Percentiles rank a stretch among this genome's conserved stretches.
phyloP scores from a whole-genome alignment of 257 asterid genomes.

The Rhazya stricta region DNA sequence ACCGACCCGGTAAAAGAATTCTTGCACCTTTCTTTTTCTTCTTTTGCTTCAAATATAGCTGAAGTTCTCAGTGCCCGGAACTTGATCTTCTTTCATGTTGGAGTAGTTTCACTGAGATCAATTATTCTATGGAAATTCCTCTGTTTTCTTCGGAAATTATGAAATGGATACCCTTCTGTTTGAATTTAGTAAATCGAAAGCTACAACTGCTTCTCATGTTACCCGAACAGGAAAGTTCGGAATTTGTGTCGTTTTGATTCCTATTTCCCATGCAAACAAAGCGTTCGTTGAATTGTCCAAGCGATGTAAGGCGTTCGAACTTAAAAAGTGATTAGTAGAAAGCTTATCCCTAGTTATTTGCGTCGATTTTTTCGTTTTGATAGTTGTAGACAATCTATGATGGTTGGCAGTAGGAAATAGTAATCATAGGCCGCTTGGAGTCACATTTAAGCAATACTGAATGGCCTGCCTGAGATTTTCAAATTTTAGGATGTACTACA shows the following conservation, averaged over 20 bases:
- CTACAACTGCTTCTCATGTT: background rate
- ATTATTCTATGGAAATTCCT: background rate
- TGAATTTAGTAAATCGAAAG: background rate
- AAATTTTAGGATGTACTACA: background rate
- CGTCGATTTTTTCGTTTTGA: background rate
- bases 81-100: background rate
- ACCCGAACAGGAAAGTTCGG: background rate
- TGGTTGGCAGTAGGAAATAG: background rate
- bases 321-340: background rate
- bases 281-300: conserved; percentile 13
- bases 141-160: background rate
- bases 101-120: background rate
- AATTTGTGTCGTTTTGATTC: background rate
- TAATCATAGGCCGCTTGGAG: background rate
- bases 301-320: background rate
- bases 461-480: background rate
- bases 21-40: background rate
- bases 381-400: background rate
- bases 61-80: background rate
- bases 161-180: background rate
- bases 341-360: background rate
- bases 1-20: background rate
- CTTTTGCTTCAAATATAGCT: background rate
- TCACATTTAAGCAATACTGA: background rate
- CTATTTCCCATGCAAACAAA: background rate